Percentiles rank a stretch among this genome's conserved stretches.
These are phyloP conservation scores for Schizophyllum amplum DNA, from an alignment of 1,284 basidiomycete species.

Conservation along the genomic window DNA sequence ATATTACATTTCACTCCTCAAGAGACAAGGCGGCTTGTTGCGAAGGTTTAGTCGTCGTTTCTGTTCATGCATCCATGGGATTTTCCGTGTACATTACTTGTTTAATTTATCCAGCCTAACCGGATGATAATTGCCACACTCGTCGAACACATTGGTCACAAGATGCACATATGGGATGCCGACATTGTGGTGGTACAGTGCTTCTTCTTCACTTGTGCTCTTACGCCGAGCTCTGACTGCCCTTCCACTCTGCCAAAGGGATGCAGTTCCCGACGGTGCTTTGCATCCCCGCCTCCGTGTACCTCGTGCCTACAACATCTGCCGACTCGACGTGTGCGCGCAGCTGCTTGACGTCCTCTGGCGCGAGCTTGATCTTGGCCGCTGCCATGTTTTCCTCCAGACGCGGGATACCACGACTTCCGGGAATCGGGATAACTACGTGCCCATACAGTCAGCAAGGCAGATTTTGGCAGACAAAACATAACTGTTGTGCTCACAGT, in stretches of 20 bases:
- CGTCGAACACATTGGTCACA: too few species aligned
- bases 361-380: slow-evolving; percentile 5
- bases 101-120: not conserved
- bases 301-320: slow-evolving; percentile 8
- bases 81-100: not conserved
- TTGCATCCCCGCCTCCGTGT: not conserved
- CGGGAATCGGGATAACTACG: slow-evolving; percentile 8
- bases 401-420: slow-evolving; percentile 2
- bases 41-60: slow-evolving; percentile 45
- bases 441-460: not conserved
- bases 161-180: too few species aligned
- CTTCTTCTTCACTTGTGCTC: too few species aligned
- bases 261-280: slow-evolving; percentile 9
- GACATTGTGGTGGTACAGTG: too few species aligned
- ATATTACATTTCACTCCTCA: slow-evolving; percentile 92
- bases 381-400: slow-evolving; percentile 9
- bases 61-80: not conserved
- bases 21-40: slow-evolving; percentile 78
- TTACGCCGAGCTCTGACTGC: too few species aligned
- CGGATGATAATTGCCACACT: not conserved
- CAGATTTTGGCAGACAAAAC: slow-evolving; percentile 23
- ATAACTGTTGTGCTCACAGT: slow-evolving; percentile 31
- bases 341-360: slow-evolving; percentile 5
- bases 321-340: slow-evolving; percentile 6
- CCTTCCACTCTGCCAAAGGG: slow-evolving; percentile 6